Conservation (phyloP, 768 basidiomycete species). For the Lactarius quietus region DNA sequence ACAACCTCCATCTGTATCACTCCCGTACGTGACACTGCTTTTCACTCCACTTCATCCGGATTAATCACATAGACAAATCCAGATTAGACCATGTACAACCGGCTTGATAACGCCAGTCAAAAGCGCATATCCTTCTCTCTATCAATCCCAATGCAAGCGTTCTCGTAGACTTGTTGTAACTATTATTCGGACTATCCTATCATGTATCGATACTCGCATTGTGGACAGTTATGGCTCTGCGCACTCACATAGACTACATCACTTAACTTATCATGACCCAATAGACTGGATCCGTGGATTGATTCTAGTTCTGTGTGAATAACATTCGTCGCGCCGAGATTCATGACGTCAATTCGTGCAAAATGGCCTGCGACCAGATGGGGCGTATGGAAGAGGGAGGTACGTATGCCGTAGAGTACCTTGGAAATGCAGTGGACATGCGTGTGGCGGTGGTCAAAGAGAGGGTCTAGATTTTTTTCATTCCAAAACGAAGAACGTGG, state of each 20-base stretch:
- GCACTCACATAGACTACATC: slow-evolving; percentile 14
- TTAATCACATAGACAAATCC: background rate
- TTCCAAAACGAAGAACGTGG: background rate
- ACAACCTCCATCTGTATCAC: slow-evolving; percentile 39
- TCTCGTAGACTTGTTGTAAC: slow-evolving; percentile 7
- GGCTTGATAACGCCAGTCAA: slow-evolving; percentile 1
- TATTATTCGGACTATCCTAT: slow-evolving; percentile 8
- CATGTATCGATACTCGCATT: slow-evolving; percentile 12
- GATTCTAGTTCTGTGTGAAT: slow-evolving; percentile 16
- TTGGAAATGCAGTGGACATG: slow-evolving; percentile 5
- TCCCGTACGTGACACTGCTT: slow-evolving; percentile 50
- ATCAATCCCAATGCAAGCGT: background rate
- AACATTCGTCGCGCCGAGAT: slow-evolving; percentile 7
- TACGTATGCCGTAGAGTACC: background rate
- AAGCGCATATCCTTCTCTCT: slow-evolving; percentile 1
- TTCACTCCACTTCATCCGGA: background rate
- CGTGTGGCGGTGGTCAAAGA: background rate
- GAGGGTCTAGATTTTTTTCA: slow-evolving; percentile 13
- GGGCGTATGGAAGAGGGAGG: background rate
- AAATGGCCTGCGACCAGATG: background rate
- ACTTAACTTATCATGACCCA: slow-evolving; percentile 17
- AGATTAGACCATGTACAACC: slow-evolving; percentile 19
- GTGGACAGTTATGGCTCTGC: slow-evolving; percentile 10
- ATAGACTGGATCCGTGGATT: slow-evolving; percentile 5
- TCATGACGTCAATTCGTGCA: slow-evolving; percentile 19